Percentiles rank a stretch among this genome's conserved stretches.
These are phyloP conservation scores for Collybia nuda DNA, from an alignment of 768 basidiomycete genomes.

Conservation along the genomic window DNA sequence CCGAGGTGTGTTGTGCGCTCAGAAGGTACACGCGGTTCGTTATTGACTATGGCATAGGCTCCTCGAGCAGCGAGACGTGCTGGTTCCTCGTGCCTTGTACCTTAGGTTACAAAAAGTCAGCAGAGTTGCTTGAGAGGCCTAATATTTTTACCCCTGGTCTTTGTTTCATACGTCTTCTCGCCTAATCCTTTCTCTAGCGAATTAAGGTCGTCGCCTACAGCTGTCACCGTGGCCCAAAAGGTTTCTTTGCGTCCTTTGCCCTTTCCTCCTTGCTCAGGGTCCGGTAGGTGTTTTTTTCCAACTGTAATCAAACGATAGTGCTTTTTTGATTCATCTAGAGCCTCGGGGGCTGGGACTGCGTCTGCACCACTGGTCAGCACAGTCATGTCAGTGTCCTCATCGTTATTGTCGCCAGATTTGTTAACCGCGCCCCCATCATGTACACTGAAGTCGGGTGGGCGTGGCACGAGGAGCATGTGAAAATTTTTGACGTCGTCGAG, in stretches of 20 bases:
- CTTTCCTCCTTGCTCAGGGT: slow-evolving; percentile 30
- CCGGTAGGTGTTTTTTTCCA: slow-evolving; percentile 60
- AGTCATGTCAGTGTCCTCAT: slow-evolving; percentile 37
- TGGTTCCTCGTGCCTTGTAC: slow-evolving; percentile 49
- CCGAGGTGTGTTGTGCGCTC: slow-evolving; percentile 53
- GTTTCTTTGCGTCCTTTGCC: slow-evolving; percentile 39
- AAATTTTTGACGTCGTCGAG: slow-evolving; percentile 59
- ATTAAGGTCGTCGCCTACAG: slow-evolving; percentile 50
- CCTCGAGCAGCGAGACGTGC: slow-evolving; percentile 57
- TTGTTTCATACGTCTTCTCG: slow-evolving; percentile 56
- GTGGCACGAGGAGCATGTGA: slow-evolving; percentile 60
- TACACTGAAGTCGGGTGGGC: slow-evolving; percentile 42
- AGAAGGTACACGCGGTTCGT: slow-evolving; percentile 41
- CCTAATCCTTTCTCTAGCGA: slow-evolving; percentile 48
- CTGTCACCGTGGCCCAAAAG: slow-evolving; percentile 53
- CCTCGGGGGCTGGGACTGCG: slow-evolving; percentile 42
- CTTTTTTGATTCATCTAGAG: slow-evolving; percentile 33
- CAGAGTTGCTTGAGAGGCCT: neutral
- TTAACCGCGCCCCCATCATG: slow-evolving; percentile 15
- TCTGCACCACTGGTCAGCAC: slow-evolving; percentile 45
- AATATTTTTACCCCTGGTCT: slow-evolving; percentile 47
- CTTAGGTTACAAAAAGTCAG: slow-evolving; percentile 20
- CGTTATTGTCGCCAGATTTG: slow-evolving; percentile 12
- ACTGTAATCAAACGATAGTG: slow-evolving; percentile 50
- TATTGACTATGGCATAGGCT: slow-evolving; percentile 59